Base-by-base conservation (phyloP, 108 stramenopile species). In the Fistulifera solaris region DNA sequence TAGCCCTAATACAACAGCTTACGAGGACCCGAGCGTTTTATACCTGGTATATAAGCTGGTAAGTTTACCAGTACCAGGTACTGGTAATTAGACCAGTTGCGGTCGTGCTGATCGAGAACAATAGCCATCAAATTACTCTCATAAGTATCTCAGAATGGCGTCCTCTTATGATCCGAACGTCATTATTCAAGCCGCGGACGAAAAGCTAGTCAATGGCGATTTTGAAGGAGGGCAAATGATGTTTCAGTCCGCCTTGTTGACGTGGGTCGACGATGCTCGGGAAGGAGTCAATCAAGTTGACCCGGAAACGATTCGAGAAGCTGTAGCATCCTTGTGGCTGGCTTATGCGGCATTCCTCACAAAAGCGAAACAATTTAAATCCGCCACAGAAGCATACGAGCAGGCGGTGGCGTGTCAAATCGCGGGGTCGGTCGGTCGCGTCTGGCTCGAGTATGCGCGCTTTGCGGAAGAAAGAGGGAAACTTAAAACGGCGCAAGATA, bases 241-340 rank as follows among this genome's bases (percentile, higher is more conserved):
- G 27, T 92, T 70, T 59, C 76, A 87, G 65, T 67, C 72, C 17
- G 85, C 89, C 11, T 46, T 92, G 47, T 70, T 92, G 64, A 80
- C 78, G 39, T 92, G 89, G 89, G 83, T 83, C 18, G 89, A 92
- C 62, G 89, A 92, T 60, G 81, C 86, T 17, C 81, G 79, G n/a
- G 78, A 80, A 66, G 71, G 72, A 15, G 35, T n/a, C 23, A 16
- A 5, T 14, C 43, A 53, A 38, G 54, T 50, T n/a, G 64, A 61
- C 56, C 63, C 49, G 11, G 68, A 76, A 24, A 59, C 42, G n/a
- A 18, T 72, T 42, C 46, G 28, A 11, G 75, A 80, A 41, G 80
- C 76, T 15, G 75, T 92, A 48, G 83, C 77, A 11, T 71, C 81
- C 1, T 52, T 91, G 48, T 92, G 90, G 90, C 54, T 87, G 39